A percentile compares a stretch with the other conserved stretches of the same genome.
Evolutionary conservation across 2,329 filamentous ascomycete genomes (phyloP).

Genomic region (Pseudofabraea citricarpa): DNA sequence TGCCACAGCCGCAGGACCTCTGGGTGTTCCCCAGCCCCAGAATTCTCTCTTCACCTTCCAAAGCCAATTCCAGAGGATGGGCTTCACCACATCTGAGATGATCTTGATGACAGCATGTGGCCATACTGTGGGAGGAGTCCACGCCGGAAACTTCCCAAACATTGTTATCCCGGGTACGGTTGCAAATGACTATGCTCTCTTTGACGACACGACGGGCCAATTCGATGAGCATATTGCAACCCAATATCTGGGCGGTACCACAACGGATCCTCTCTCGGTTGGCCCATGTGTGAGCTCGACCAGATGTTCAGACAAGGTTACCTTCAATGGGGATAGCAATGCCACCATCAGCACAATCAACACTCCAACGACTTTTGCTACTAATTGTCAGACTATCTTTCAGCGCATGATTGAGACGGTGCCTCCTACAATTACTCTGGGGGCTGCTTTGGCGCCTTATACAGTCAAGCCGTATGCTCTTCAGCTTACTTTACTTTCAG

Average conservation of each 20-base stretch:
- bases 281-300: slow-evolving; percentile 40
- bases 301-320: slow-evolving; percentile 46
- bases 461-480: slow-evolving; percentile 54
- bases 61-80: slow-evolving; percentile 53
- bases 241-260: slow-evolving; percentile 50
- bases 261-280: slow-evolving; percentile 49
- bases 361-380: slow-evolving; percentile 38
- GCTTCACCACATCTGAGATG: slow-evolving; percentile 52
- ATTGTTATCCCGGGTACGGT: slow-evolving; percentile 42
- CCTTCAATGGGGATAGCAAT: slow-evolving; percentile 52
- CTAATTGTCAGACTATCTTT: slow-evolving; percentile 44
- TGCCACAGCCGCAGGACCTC: slow-evolving; percentile 40
- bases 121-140: slow-evolving; percentile 56
- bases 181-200: slow-evolving; percentile 35
- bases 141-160: slow-evolving; percentile 46
- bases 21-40: slow-evolving; percentile 52
- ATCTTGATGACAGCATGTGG: slow-evolving; percentile 57
- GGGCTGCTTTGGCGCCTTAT: slow-evolving; percentile 49
- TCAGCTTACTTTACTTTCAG: slow-evolving; percentile 47
- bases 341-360: slow-evolving; percentile 46
- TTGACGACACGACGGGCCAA: slow-evolving; percentile 41
- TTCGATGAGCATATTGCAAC: slow-evolving; percentile 55
- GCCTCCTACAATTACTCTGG: slow-evolving; percentile 44
- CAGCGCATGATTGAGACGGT: slow-evolving; percentile 60
- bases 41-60: slow-evolving; percentile 47